Conservation (phyloP, 2,329 filamentous ascomycete genomes). For the Alternaria gansuensis region DNA sequence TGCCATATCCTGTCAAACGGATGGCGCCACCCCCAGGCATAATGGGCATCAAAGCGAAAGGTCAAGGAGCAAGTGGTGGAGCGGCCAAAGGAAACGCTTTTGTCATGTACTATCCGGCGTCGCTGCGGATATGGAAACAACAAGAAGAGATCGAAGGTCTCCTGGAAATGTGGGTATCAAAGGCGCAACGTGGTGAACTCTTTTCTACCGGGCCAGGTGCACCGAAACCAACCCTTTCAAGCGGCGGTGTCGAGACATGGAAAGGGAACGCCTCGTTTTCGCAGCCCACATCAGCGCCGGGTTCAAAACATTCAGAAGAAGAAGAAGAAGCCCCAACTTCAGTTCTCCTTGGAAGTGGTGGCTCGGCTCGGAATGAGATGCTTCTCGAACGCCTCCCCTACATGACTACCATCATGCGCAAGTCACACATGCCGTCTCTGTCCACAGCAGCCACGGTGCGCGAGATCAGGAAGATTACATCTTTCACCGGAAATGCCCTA, state of each 20-base stretch:
- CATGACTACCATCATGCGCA: conserved; percentile 70
- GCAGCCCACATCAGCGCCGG: conserved; percentile 18
- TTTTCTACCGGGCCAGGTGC: conserved; percentile 34
- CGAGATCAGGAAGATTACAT: conserved; percentile 73
- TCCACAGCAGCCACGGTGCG: conserved; percentile 52
- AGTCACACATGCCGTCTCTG: conserved; percentile 40
- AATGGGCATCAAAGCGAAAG: conserved; percentile 46
- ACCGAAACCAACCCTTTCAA: conserved; percentile 30
- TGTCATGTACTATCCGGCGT: conserved; percentile 93
- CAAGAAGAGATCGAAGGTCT: conserved; percentile 82
- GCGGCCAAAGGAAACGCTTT: conserved; percentile 66
- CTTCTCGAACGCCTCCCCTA: conserved; percentile 89
- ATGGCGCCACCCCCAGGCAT: conserved; percentile 53
- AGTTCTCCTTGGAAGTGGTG: conserved; percentile 66
- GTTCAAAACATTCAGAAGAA: conserved; percentile 21
- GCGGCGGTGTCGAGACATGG: conserved; percentile 56
- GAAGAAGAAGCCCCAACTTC: conserved; percentile 30
- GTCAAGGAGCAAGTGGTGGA: conserved; percentile 29
- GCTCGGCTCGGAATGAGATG: conserved; percentile 74
- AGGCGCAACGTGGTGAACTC: conserved; percentile 58
- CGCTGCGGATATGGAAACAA: conserved; percentile 81
- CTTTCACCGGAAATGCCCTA: conserved; percentile 59
- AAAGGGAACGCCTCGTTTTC: conserved; percentile 35
- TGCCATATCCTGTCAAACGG: conserved; percentile 85
- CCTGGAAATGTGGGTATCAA: conserved; percentile 73